Conservation (phyloP, 2,329 filamentous ascomycete genomes). For the Aspergillus sp. region DNA sequence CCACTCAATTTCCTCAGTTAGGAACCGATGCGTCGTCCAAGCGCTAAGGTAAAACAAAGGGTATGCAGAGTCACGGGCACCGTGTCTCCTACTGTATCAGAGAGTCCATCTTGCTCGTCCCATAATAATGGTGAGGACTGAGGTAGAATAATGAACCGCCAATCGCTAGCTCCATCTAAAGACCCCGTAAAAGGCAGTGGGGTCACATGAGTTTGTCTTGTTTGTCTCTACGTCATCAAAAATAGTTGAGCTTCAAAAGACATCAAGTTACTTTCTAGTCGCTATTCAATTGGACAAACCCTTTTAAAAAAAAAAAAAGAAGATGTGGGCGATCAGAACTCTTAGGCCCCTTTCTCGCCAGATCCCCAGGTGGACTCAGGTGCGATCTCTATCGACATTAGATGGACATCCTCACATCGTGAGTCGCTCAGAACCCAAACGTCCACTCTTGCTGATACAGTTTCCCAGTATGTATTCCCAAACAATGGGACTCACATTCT, state of each 20-base stretch:
- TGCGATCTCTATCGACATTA: conserved; percentile 38
- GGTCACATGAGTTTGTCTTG: conserved; percentile 33
- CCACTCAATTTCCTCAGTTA: neutral
- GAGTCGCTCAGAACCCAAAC: conserved; percentile 16
- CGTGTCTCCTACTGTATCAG: neutral
- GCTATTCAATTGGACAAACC: neutral
- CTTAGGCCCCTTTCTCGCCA: conserved; percentile 22
- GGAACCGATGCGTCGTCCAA: neutral
- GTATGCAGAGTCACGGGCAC: neutral
- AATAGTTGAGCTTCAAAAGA: neutral
- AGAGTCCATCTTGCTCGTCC: neutral
- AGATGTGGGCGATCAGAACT: conserved; percentile 27
- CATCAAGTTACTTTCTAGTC: neutral
- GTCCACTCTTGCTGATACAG: conserved; percentile 18
- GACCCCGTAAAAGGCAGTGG: conserved; percentile 12
- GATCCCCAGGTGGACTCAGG: conserved; percentile 24
- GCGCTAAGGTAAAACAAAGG: neutral
- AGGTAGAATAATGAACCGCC: neutral
- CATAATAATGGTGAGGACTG: neutral
- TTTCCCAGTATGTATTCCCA: conserved; percentile 50
- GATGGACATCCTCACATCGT: conserved; percentile 42
- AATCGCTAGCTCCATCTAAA: neutral
- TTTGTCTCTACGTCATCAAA: conserved; percentile 24
- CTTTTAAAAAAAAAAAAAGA: neutral
- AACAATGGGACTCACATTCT: conserved; percentile 47